Percentiles rank a stretch among this genome's conserved stretches.
These are phyloP conservation scores for Jatropha podagrica DNA, from an alignment of 441 rosid genomes.

Conservation along the genomic window DNA sequence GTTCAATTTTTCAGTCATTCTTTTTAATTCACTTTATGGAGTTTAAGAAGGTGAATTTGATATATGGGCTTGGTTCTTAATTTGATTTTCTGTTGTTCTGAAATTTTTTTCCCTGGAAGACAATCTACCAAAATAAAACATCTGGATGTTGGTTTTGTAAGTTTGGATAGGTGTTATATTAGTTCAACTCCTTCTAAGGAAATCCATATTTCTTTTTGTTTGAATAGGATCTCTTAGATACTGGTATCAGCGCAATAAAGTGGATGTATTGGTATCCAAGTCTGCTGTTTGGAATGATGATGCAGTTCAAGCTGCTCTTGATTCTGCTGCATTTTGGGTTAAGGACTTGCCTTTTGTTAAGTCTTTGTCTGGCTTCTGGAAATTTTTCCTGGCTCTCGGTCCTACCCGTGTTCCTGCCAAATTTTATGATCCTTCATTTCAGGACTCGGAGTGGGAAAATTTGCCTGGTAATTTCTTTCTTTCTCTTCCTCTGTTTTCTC, in stretches of 20 bases:
- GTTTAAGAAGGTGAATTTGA: too few species aligned
- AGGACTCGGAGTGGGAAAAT: constrained; percentile 75
- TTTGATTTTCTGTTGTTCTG: too few species aligned
- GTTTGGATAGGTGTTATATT: neutral
- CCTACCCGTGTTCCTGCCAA: constrained; percentile 63
- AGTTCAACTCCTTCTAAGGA: neutral
- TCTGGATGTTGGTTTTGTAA: neutral
- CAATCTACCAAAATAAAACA: too few species aligned
- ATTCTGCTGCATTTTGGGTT: constrained; percentile 77
- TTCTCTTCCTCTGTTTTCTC: neutral
- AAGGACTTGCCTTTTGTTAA: constrained; percentile 76
- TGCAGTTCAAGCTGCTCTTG: constrained; percentile 76
- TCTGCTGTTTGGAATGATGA: constrained; percentile 92
- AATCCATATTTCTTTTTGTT: constrained; percentile 19
- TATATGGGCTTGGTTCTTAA: neutral
- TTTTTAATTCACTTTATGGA: neutral
- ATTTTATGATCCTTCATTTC: constrained; percentile 55
- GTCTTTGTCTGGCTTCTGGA: constrained; percentile 93
- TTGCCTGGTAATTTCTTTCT: constrained; percentile 59
- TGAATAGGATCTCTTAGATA: constrained; percentile 73
- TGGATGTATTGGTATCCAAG: constrained; percentile 59
- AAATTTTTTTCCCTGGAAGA: too few species aligned
- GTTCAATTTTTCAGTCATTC: too few species aligned
- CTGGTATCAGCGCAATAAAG: constrained; percentile 85
- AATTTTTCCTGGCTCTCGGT: constrained; percentile 69